phyloP scores from a whole-genome alignment of 805 yeast genomes.

The Sungouiozyma ichnusensis region DNA sequence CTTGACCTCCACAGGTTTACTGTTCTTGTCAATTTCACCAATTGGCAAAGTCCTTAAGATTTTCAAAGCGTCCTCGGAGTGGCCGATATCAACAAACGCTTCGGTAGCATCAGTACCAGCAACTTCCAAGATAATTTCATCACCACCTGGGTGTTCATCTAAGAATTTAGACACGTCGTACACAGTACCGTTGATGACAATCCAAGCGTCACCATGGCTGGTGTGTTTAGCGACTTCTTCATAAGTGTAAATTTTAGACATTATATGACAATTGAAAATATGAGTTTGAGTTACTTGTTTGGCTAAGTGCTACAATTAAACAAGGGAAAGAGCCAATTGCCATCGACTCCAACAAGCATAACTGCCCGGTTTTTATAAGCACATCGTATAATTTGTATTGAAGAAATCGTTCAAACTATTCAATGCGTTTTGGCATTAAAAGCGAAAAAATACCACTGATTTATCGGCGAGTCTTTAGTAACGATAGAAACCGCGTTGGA shows the following conservation, averaged over 20 bases:
- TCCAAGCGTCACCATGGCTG: conserved; percentile 72
- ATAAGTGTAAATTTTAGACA: conserved; percentile 45
- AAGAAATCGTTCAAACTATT: neutral
- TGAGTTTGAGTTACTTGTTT: no score
- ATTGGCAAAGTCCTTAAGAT: conserved; percentile 55
- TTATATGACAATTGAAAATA: no score
- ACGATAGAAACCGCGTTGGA: no score
- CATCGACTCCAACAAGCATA: no score
- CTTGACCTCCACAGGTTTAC: conserved; percentile 21
- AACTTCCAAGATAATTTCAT: conserved; percentile 65
- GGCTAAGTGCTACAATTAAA: neutral
- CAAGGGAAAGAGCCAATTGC: no score
- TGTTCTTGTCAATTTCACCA: conserved; percentile 69
- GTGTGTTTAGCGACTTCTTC: conserved; percentile 67
- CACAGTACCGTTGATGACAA: conserved; percentile 71
- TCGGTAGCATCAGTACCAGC: conserved; percentile 81
- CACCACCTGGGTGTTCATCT: conserved; percentile 68
- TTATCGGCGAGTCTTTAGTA: neutral
- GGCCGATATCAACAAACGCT: conserved; percentile 87
- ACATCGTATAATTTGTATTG: neutral
- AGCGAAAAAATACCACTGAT: neutral
- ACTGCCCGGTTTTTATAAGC: neutral
- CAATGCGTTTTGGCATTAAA: neutral
- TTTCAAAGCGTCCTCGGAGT: conserved; percentile 90
- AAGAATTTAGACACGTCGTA: conserved; percentile 64